Base-by-base conservation (phyloP, 768 basidiomycete species). In the Lactarius akahatsu region DNA sequence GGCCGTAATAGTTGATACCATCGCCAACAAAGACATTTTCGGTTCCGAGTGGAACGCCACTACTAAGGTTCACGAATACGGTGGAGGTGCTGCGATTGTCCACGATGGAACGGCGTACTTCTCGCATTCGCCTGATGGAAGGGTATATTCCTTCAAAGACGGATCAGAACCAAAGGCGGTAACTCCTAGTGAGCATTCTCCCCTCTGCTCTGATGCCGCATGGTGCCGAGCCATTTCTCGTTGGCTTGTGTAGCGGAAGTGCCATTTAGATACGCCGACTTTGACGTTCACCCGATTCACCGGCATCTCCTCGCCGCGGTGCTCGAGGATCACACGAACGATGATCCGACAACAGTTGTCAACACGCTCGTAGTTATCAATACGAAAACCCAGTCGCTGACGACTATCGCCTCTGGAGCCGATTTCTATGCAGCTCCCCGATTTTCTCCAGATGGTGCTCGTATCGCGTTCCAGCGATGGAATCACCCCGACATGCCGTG, bases 401-500 rank as follows among this genome's bases (percentile, higher is more conserved):
- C 78, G 7, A 75, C 81, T 6, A 75, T 92, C 50, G 77, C 78
- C 2, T 76, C 79, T 0, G 89, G 87, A 6, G 84, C 85, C 5
- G 90, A 92, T 72, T 93, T 93, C 77, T 94, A 92, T 73, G 80
- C 82, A 54, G 74, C 79, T 1, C 85, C 89, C 0, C 76, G 74
- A 32, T 87, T 89, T 77, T 85, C 85, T 36, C 82, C 85, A 0
- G 82, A 86, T 67, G 90, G 88, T 0, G 77, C 74, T 41, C 79
- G 78, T 61, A 70, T 91, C 20, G 82, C 80, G 1, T 92, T 86
- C 86, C 77, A 85, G 50, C 80, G 86, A 67, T 90, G 89, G 90
- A 80, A 75, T 67, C 88, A 88, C 59, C 87, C 87, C 0, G 81
- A 86, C 66, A 86, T 88, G 86, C 85, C 90, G 16, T 92, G 89